phyloP scores from a whole-genome alignment of 2,329 filamentous ascomycete species.

The Beauveria sp. region DNA sequence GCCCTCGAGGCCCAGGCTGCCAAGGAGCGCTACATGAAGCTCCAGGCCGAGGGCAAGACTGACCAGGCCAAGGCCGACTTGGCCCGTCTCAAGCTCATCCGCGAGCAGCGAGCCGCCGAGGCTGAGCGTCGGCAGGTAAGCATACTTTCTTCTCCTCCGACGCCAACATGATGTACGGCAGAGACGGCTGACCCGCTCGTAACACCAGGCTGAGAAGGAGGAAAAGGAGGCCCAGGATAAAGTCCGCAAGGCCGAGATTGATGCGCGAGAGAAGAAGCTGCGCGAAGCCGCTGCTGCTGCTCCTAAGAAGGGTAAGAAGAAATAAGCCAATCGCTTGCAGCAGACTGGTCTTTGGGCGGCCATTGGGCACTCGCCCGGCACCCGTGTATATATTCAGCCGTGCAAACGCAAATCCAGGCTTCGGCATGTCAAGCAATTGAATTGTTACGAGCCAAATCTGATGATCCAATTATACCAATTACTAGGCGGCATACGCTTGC shows the following conservation, averaged over 20 bases:
- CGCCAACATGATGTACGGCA: background rate
- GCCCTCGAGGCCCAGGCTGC: slow-evolving; percentile 80
- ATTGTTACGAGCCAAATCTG: background rate
- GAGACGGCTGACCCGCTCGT: slow-evolving; percentile 13
- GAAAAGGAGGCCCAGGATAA: slow-evolving; percentile 46
- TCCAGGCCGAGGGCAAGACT: slow-evolving; percentile 92
- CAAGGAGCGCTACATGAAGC: slow-evolving; percentile 82
- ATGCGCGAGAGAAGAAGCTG: slow-evolving; percentile 48
- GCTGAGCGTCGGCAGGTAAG: slow-evolving; percentile 70
- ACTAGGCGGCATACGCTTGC: background rate
- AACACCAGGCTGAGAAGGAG: slow-evolving; percentile 47
- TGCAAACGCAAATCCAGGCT: background rate
- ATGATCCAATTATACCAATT: background rate
- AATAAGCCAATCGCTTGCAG: slow-evolving; percentile 18
- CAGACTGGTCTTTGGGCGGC: background rate
- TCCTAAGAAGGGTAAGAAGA: slow-evolving; percentile 43
- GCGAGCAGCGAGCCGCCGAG: slow-evolving; percentile 79
- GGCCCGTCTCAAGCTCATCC: slow-evolving; percentile 72
- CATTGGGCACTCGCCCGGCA: background rate
- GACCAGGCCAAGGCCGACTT: slow-evolving; percentile 89
- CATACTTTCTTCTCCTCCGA: background rate
- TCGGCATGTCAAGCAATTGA: background rate
- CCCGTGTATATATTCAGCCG: slow-evolving; percentile 6
- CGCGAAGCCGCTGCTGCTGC: slow-evolving; percentile 44
- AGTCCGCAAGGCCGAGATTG: slow-evolving; percentile 41